phyloP scores from a whole-genome alignment of 2,329 filamentous ascomycete species.

The Fusarium mundagurra region DNA sequence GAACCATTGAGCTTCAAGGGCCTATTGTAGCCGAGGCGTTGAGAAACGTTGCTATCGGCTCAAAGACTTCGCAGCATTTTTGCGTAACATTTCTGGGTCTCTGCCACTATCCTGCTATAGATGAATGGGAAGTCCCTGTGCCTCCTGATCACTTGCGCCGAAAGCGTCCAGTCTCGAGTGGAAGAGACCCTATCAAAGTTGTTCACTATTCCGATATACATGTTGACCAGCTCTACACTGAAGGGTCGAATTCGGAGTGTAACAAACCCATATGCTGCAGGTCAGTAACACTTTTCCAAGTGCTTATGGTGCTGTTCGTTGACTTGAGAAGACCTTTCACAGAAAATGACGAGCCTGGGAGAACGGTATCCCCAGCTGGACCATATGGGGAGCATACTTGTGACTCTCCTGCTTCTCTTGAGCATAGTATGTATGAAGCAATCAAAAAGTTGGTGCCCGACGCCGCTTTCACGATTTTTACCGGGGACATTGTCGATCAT shows the following conservation, averaged over 20 bases:
- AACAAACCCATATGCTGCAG: conserved; percentile 69
- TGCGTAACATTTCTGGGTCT: conserved; percentile 64
- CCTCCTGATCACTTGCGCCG: conserved; percentile 53
- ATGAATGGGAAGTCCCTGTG: conserved; percentile 55
- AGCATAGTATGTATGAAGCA: conserved; percentile 64
- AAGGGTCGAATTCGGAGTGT: conserved; percentile 64
- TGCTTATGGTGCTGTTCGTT: neutral
- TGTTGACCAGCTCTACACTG: conserved; percentile 64
- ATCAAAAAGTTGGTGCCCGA: conserved; percentile 58
- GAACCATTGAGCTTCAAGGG: conserved; percentile 61
- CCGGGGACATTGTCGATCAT: conserved; percentile 67
- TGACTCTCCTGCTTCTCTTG: conserved; percentile 60
- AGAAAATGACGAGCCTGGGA: conserved; percentile 57
- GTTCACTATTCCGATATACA: conserved; percentile 71
- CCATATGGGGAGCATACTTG: conserved; percentile 64
- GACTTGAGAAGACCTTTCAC: conserved; percentile 54
- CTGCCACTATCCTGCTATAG: conserved; percentile 59
- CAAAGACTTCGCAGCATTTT: conserved; percentile 60
- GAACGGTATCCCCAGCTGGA: conserved; percentile 60
- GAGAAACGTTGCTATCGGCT: conserved; percentile 57
- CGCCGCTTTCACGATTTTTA: conserved; percentile 66
- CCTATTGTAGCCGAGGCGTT: conserved; percentile 62
- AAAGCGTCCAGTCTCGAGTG: conserved; percentile 53
- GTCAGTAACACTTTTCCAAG: conserved; percentile 29
- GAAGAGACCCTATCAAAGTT: conserved; percentile 59